Evolutionary conservation across 2,329 filamentous ascomycete species (phyloP).

Genomic region (Aspergillus sp.): DNA sequence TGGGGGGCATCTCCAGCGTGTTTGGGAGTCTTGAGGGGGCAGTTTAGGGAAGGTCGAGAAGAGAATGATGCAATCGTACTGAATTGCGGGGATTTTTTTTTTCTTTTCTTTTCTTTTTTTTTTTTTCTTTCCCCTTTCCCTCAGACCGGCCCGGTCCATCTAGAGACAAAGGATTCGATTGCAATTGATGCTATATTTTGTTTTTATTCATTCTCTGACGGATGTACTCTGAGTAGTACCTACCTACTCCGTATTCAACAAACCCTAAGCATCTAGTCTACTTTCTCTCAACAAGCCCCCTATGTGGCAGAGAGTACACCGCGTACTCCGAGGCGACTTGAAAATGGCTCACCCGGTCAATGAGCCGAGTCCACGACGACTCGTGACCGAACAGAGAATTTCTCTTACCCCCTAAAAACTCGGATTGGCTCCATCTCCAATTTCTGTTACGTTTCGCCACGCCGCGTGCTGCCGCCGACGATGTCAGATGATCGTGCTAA

Average conservation of each 20-base stretch:
- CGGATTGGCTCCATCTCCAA: constrained; percentile 26
- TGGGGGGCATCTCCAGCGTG: neutral
- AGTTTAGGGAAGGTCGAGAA: neutral
- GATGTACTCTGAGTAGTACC: too few relatives aligned
- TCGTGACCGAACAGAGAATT: constrained; percentile 19
- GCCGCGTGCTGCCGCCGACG: constrained; percentile 12
- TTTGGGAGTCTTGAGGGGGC: neutral
- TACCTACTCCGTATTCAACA: too few relatives aligned
- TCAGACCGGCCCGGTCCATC: neutral
- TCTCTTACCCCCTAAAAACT: constrained; percentile 30
- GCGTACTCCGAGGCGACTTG: too few relatives aligned
- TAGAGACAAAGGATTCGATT: too few relatives aligned
- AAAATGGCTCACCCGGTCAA: neutral
- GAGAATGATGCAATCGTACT: constrained; percentile 16
- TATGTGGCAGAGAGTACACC: too few relatives aligned
- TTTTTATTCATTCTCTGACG: neutral
- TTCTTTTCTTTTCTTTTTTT: constrained; percentile 1
- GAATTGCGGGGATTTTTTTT: constrained; percentile 9
- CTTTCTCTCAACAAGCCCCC: too few relatives aligned
- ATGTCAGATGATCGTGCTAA: constrained; percentile 32
- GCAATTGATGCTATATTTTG: neutral
- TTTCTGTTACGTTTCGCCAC: constrained; percentile 40
- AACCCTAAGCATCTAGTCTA: neutral
- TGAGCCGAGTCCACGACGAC: neutral
- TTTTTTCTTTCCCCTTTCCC: neutral